A percentile compares a stretch with the other conserved stretches of the same genome.
Conservation (phyloP, 2,329 filamentous ascomycete species). For the Aspergillus eucalypticola region DNA sequence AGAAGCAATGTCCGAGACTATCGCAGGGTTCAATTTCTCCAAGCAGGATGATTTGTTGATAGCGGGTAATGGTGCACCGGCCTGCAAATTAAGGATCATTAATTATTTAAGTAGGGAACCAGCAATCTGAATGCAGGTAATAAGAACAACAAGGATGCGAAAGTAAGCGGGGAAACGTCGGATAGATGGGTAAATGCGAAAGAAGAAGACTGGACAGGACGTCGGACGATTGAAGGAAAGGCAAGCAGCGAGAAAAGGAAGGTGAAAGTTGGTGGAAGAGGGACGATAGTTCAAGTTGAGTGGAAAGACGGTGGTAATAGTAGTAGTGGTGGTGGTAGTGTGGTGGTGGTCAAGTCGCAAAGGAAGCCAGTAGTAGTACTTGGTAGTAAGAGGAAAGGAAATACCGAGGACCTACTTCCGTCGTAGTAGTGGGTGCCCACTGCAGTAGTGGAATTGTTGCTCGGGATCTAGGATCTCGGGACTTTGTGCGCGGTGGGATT, state of each 20-base stretch:
- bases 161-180: slow-evolving; percentile 25
- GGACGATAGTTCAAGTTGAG: not conserved
- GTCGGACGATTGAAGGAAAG: slow-evolving; percentile 18
- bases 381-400: not conserved
- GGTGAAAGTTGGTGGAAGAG: not conserved
- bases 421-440: not conserved
- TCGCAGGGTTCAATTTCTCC: slow-evolving; percentile 14
- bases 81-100: slow-evolving; percentile 11
- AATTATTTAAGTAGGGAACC: slow-evolving; percentile 4
- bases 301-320: not conserved
- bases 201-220: slow-evolving; percentile 16
- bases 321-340: not conserved
- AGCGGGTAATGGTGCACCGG: slow-evolving; percentile 1
- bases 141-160: slow-evolving; percentile 20
- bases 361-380: slow-evolving; percentile 4
- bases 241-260: not conserved
- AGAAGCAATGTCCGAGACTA: slow-evolving; percentile 5
- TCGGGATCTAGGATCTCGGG: slow-evolving; percentile 18
- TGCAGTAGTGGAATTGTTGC: slow-evolving; percentile 15
- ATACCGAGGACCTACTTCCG: slow-evolving; percentile 1
- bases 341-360: not conserved
- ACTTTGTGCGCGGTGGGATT: slow-evolving; percentile 17
- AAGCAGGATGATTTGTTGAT: not conserved
- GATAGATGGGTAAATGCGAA: slow-evolving; percentile 18
- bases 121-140: slow-evolving; percentile 1